Base-by-base conservation (phyloP, 2,329 filamentous ascomycete genomes). In the Sarocladium strictum region DNA sequence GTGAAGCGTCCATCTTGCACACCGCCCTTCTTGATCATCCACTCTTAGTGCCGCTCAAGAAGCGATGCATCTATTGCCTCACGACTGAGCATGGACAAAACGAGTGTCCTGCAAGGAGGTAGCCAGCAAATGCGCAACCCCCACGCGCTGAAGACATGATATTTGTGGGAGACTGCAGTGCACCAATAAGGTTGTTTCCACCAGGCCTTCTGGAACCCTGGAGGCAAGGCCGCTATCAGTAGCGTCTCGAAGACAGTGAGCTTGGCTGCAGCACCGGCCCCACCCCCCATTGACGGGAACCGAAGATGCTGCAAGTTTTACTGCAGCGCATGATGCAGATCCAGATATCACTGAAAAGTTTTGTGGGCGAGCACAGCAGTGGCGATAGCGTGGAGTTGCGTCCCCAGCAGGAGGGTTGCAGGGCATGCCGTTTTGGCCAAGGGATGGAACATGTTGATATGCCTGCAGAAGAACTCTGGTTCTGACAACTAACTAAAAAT, bases 251-350 rank as follows among this genome's bases (percentile, higher is more conserved):
- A 35, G 3, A 23, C 6, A 3, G 47, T 51, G 26, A 32, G 26
- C 27, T 35, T 51, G 47, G 47, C 47, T 51, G 47, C 47, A 51
- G 26, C 11, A 33, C n/a, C 27, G 27, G 27, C 47, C 47, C 47
- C 47, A 33, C 47, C 47, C 19, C 43, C 26, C 24, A 47, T 3
- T 33, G n/a, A 51, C 26, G 19, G 26, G n/a, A 33, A 29, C 47
- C 27, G 27, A 21, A 32, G 47, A 51, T 51, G 47, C 26, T 51
- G 29, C 47, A 51, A 23, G 27, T 35, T 51, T 26, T 32, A 29
- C 3, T 51, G 47, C 47, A 15, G 14, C 47, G 29, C 27, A 51
- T 51, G 47, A 27, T 51, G 47, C 47, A 51, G 47, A 51, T 49
- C 24, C 43, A 49, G 26, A 49, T 11, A 49, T 51, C 47, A 26